These are phyloP conservation scores for Tylopilus sp. DNA, from an alignment of 1,284 basidiomycete genomes.

Conservation along the genomic window DNA sequence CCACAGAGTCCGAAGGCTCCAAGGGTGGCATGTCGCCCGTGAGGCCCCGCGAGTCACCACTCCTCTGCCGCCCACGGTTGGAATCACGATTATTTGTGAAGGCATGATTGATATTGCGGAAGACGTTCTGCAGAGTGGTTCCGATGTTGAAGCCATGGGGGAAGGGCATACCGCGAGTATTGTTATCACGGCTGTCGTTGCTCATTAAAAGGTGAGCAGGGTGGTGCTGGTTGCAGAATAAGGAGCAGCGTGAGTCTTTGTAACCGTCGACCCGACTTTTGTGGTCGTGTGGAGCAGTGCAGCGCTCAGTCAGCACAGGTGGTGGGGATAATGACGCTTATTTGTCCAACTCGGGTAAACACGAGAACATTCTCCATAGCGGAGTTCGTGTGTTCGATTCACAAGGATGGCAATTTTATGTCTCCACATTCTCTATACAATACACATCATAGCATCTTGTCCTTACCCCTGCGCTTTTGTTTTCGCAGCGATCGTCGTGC, in stretches of 20 bases:
- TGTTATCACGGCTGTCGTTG: conserved; percentile 10
- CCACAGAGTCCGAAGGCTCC: conserved; percentile 4
- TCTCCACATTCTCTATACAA: background rate
- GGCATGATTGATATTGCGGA: conserved; percentile 34
- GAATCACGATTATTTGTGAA: conserved; percentile 17
- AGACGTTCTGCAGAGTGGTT: conserved; percentile 29
- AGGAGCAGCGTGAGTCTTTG: conserved; percentile 11
- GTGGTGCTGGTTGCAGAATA: conserved; percentile 19
- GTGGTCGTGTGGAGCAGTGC: background rate
- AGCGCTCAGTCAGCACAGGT: background rate
- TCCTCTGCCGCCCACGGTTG: background rate
- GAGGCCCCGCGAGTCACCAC: background rate
- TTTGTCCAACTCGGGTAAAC: conserved; percentile 26
- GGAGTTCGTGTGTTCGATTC: conserved; percentile 13
- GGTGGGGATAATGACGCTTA: conserved; percentile 18
- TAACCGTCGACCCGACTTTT: conserved; percentile 6
- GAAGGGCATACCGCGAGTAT: conserved; percentile 16
- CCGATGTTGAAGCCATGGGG: conserved; percentile 25
- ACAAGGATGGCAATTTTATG: background rate
- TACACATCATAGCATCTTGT: conserved; percentile 30
- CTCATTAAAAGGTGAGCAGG: conserved; percentile 17
- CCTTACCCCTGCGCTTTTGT: conserved; percentile 35
- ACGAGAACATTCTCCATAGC: conserved; percentile 32
- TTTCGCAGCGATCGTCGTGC: conserved; percentile 46
- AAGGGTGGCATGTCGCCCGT: conserved; percentile 1